Evolutionary conservation across 2,329 filamentous ascomycete genomes (phyloP), one percentile per base, ranked within the genome.

Genomic region (Colletotrichum sublineola): DNA sequence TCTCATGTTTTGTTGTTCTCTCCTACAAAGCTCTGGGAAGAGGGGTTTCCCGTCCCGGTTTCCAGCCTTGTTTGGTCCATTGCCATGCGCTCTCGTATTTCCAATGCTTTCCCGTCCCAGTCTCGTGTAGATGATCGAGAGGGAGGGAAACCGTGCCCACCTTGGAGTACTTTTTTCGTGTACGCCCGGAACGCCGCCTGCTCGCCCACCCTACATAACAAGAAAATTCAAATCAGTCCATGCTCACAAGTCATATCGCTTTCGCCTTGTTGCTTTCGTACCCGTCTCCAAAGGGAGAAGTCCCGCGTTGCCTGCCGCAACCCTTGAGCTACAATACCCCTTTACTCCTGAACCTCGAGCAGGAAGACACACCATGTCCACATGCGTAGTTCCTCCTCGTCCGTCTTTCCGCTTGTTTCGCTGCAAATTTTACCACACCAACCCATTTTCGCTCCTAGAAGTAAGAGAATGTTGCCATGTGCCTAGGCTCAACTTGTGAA

Each of bases 161-260:
- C 55, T 60, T 46, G n/a, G 61, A 60, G 42, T 65, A 56, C 65
- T 33, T 53, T n/a, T 46, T n/a, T 72, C 66, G 67, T 73, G 66
- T 73, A 70, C 68, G 68, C 68, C 69, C 63, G 67, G 62, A 71
- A 71, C 63, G 63, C 71, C 71, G 40, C 36, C 36, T 33, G 31
- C 40, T 44, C 20, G 15, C 29, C 14, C 14, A 31, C 67, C 38
- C 20, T 50, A 46, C 44, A 20, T 62, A 29, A 56, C 48, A 71
- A 71, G 31, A 18, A 24, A 55, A 12, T 20, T 14, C 20, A 11
- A 33, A 40, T n/a, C 18, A 33, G 67, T 24, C 40, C 55, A 50
- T 36, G 38, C 38, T n/a, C 48, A 40, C 29, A 20, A 44, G 14
- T 52, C 24, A 12, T 38, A 38, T 36, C 18, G 33, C 48, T 42